These are phyloP conservation scores for Fusarium denticulatum DNA, from an alignment of 2,329 filamentous ascomycete genomes.

Conservation along the genomic window DNA sequence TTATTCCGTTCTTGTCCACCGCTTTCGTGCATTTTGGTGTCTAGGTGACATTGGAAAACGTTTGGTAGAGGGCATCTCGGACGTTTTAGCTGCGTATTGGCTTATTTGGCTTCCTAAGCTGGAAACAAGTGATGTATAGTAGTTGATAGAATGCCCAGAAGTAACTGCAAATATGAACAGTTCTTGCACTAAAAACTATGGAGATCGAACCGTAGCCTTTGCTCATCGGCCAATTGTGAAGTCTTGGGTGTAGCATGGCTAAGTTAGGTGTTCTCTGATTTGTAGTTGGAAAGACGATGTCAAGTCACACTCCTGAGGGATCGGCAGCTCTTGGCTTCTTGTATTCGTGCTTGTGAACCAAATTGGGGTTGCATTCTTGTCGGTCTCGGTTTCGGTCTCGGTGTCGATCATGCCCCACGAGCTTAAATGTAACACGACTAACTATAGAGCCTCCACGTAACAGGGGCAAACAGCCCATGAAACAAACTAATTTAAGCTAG, in stretches of 20 bases:
- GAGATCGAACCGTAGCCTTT: no score
- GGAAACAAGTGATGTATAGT: not conserved
- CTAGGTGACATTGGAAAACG: not conserved
- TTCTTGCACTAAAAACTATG: no score
- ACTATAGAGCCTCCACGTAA: not conserved
- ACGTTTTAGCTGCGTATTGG: not conserved
- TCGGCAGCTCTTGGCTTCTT: not conserved
- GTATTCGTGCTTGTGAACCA: not conserved
- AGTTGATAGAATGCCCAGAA: not conserved
- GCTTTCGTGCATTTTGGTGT: constrained; percentile 4
- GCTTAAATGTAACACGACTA: not conserved
- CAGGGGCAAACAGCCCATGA: no score
- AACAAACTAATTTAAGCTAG: not conserved
- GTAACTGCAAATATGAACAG: not conserved
- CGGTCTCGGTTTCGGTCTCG: not conserved
- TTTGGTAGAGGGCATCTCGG: not conserved
- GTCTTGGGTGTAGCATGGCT: not conserved
- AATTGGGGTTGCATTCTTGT: not conserved
- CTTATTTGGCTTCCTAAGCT: not conserved
- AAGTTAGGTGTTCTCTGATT: not conserved
- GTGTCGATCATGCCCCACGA: not conserved
- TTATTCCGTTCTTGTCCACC: constrained; percentile 2
- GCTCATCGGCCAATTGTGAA: not conserved
- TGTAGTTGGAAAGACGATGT: rapidly evolving
- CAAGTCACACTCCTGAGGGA: not conserved